These are phyloP conservation scores for Hansenula anomala DNA, from an alignment of 1,139 yeast species.

Conservation along the genomic window DNA sequence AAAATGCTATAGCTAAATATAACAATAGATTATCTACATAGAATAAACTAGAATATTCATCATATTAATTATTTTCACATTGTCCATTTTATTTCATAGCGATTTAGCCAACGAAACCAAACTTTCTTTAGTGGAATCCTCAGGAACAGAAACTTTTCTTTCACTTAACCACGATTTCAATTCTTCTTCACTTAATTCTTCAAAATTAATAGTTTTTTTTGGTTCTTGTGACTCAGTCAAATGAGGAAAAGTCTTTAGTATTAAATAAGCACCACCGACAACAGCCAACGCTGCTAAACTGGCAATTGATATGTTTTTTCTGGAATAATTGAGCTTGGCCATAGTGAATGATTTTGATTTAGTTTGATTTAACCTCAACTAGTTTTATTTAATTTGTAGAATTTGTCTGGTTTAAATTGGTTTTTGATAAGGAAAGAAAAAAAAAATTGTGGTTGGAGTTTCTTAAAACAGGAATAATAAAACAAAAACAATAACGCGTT, in stretches of 20 bases:
- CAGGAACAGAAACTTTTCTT: conserved; percentile 46
- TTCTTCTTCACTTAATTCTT: conserved; percentile 37
- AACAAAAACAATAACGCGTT: background rate
- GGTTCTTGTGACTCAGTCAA: conserved; percentile 21
- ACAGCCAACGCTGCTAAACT: conserved; percentile 28
- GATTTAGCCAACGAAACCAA: conserved; percentile 46
- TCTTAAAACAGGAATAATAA: background rate
- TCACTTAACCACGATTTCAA: conserved; percentile 33
- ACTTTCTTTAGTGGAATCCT: conserved; percentile 41
- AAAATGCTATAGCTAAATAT: conserved; percentile 40
- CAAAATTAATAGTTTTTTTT: conserved; percentile 12
- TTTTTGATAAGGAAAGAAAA: too few relatives aligned
- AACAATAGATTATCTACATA: conserved; percentile 10
- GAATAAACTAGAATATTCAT: background rate
- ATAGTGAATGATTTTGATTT: too few relatives aligned
- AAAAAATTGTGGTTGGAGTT: background rate
- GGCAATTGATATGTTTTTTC: too few relatives aligned
- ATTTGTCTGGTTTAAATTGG: background rate
- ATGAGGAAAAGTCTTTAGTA: conserved; percentile 52
- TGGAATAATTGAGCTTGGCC: too few relatives aligned
- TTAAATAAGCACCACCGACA: conserved; percentile 39
- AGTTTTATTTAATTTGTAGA: background rate
- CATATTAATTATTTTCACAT: conserved; percentile 7
- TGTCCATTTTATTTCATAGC: too few relatives aligned
- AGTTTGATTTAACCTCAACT: background rate